A percentile compares a stretch with the other conserved stretches of the same genome.
Conservation (phyloP, 202 grass and related monocot genomes). For the Zoysia matrella region DNA sequence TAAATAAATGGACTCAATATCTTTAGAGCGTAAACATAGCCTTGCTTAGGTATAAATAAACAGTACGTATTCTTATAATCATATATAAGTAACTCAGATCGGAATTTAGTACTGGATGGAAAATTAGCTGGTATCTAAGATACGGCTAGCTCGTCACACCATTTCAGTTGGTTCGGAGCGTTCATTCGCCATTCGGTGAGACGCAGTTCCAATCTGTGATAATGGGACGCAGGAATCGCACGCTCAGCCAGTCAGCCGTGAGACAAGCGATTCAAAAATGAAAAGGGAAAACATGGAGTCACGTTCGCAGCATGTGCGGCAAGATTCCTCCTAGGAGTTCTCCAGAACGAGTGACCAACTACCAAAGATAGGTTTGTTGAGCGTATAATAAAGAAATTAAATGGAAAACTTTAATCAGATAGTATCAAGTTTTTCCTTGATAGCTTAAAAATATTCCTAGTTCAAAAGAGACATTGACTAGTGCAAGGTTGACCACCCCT, state of each 20-base stretch:
- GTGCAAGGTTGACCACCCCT: neutral
- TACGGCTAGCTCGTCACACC: conserved; percentile 24
- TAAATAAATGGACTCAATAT: too few relatives aligned
- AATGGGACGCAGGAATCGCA: conserved; percentile 29
- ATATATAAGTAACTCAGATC: neutral
- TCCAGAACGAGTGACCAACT: neutral
- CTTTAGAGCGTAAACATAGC: neutral
- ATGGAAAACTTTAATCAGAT: neutral
- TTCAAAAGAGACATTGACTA: neutral
- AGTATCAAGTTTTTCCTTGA: conserved; percentile 15
- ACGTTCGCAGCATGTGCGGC: conserved; percentile 47
- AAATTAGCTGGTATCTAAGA: conserved; percentile 43
- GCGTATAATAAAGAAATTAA: neutral
- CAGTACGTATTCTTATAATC: neutral
- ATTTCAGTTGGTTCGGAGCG: conserved; percentile 1
- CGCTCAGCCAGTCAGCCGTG: neutral
- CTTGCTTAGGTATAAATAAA: neutral
- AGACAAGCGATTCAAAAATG: neutral
- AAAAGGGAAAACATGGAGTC: conserved; percentile 48
- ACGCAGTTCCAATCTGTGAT: neutral
- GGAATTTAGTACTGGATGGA: neutral
- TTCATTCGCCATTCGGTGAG: conserved; percentile 2
- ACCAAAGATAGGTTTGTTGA: conserved; percentile 29
- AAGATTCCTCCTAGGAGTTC: conserved; percentile 3
- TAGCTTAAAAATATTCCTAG: neutral